A percentile compares a stretch with the other conserved stretches of the same genome.
Conservation (phyloP, 2,329 filamentous ascomycete genomes). For the Dichotomopilus funicola region DNA sequence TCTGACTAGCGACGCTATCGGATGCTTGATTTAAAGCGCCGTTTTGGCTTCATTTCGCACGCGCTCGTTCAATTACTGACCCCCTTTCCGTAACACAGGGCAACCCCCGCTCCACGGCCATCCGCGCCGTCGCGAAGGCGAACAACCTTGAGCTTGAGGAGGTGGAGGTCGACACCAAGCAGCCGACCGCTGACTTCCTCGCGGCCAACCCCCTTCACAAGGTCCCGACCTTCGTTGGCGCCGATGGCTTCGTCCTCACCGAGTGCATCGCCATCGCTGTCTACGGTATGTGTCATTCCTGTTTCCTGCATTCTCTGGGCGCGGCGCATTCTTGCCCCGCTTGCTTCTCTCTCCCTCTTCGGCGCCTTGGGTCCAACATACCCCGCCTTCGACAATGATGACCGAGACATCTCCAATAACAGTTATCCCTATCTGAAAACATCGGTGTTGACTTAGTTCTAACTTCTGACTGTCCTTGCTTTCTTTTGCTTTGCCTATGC, state of each 20-base stretch:
- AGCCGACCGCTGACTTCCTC: conserved; percentile 68
- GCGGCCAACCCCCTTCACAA: conserved; percentile 84
- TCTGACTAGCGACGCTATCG: not conserved
- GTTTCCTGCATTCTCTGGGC: conserved; percentile 25
- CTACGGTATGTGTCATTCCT: conserved; percentile 70
- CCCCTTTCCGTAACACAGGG: conserved; percentile 43
- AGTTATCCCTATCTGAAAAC: conserved; percentile 99
- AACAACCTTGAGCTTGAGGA: conserved; percentile 90
- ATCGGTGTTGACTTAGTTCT: conserved; percentile 77
- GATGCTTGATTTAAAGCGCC: not conserved
- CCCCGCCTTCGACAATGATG: conserved; percentile 48
- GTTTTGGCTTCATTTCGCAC: not conserved
- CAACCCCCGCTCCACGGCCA: conserved; percentile 83
- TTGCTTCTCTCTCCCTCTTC: conserved; percentile 18
- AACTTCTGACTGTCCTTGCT: conserved; percentile 62
- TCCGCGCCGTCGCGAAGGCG: conserved; percentile 93
- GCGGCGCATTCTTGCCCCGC: conserved; percentile 14
- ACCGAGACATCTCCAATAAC: conserved; percentile 64
- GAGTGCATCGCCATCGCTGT: conserved; percentile 94
- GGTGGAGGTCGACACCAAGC: conserved; percentile 61
- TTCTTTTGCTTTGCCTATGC: conserved; percentile 15
- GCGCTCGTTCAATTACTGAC: conserved; percentile 19
- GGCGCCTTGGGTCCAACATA: conserved; percentile 10
- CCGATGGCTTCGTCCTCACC: conserved; percentile 81
- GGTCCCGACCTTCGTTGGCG: conserved; percentile 86